Conservation (phyloP, 2,329 filamentous ascomycete genomes). For the Fusarium pilosicola region DNA sequence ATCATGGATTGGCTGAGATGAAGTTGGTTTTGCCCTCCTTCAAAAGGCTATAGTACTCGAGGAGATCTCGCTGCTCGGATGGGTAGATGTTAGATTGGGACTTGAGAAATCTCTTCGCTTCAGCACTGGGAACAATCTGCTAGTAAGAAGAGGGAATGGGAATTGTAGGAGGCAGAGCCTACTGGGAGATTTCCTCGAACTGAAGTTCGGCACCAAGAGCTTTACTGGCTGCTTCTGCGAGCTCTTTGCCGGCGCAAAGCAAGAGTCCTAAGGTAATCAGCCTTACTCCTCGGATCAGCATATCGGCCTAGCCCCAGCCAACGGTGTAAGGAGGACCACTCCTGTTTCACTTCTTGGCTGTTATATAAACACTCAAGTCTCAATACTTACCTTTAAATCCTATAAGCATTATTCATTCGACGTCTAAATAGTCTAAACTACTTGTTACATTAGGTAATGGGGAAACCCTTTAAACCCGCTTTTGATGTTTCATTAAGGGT, state of each 20-base stretch:
- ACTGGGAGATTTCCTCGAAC: conserved; percentile 41
- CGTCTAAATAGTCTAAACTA: not conserved
- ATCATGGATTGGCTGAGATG: conserved; percentile 3
- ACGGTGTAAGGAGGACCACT: not conserved
- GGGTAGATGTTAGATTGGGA: not conserved
- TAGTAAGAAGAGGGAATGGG: rapidly evolving
- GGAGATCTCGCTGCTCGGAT: conserved; percentile 5
- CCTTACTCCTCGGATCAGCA: rapidly evolving
- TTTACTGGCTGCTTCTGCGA: conserved; percentile 57
- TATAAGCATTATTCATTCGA: no score
- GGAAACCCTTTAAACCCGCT: not conserved
- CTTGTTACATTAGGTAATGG: not conserved
- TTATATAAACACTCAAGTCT: not conserved
- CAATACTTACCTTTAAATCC: not conserved
- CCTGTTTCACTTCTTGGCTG: not conserved
- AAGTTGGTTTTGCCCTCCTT: conserved; percentile 19
- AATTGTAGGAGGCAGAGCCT: rapidly evolving
- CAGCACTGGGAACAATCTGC: not conserved
- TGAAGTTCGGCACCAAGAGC: conserved; percentile 51
- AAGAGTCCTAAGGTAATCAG: conserved; percentile 50
- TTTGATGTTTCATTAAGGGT: not conserved
- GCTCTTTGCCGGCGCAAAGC: conserved; percentile 57
- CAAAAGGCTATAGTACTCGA: conserved; percentile 20
- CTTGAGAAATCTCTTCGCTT: conserved; percentile 13
- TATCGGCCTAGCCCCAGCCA: not conserved